phyloP scores from a whole-genome alignment of 2,329 filamentous ascomycete genomes.

The Neurospora sp. region DNA sequence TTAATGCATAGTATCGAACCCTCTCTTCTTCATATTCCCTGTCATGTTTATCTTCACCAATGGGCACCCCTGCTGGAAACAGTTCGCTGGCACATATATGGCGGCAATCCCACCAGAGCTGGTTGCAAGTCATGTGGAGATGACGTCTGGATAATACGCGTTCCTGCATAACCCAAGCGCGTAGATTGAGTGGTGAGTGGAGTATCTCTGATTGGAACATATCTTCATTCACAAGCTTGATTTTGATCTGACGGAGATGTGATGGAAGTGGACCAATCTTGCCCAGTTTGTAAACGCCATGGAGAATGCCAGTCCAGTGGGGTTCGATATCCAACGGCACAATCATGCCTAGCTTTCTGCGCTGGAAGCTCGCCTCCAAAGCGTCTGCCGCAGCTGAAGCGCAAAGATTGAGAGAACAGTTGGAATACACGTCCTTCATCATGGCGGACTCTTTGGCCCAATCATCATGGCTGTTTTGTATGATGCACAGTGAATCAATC shows the following conservation, averaged over 20 bases:
- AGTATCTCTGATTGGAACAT: background rate
- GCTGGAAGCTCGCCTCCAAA: background rate
- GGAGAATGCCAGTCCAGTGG: background rate
- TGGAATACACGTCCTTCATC: constrained; percentile 4
- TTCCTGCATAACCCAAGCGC: background rate
- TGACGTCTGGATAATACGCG: background rate
- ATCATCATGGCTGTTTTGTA: constrained; percentile 2
- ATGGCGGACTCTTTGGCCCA: constrained; percentile 3
- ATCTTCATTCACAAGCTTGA: rapidly evolving
- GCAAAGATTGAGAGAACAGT: constrained; percentile 1
- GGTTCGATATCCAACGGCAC: background rate
- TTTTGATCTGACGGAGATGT: background rate
- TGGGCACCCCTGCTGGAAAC: background rate
- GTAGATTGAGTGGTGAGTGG: background rate
- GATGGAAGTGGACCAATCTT: background rate
- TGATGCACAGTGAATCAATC: constrained; percentile 5
- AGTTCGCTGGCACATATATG: background rate
- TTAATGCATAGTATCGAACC: background rate
- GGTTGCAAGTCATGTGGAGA: background rate
- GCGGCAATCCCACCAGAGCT: background rate
- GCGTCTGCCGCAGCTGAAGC: background rate
- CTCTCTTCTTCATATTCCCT: background rate
- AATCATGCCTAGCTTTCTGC: background rate
- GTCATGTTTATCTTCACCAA: no score
- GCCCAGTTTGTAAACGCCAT: no score